Base-by-base conservation (phyloP, 805 yeast genomes). In the Schwanniomyces yamadae region DNA sequence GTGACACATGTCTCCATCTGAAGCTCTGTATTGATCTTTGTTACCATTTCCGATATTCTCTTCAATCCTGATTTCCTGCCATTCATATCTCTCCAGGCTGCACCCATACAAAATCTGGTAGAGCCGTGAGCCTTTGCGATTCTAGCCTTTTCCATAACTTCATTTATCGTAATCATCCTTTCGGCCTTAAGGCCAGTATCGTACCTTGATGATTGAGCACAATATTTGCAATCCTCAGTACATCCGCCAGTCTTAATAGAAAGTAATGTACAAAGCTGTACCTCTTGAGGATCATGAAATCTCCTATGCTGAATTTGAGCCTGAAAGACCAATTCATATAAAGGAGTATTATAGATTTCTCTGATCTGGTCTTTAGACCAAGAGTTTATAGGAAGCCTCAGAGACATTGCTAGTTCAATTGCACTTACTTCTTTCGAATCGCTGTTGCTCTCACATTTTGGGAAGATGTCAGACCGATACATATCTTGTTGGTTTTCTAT, bases 41-140 rank as follows among this genome's bases (percentile, higher is more conserved):
- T 54, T 22, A 84, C 80, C 90, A 84, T 84, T 33, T 76, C 74
- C 17, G 76, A 63, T 38, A 84, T 82, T 42, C 66, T 75, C 40
- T 71, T 75, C 42, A 84, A 53, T 1, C 83, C 87, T 12, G 78
- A 72, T 55, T 82, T 84, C 32, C 93, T 66, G 12, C 93, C 91
- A 32, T 66, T 65, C 93, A 84, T 84, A 42, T 83, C 91, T 55
- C 93, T 72, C 93, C 91, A 85, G 2, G 93, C 93, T 8, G 91
- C 87, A 31, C 93, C 93, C 80, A 84, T 75, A 54, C 93, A 84
- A 53, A 84, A 84, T 45, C 93, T 67, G 0, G 93, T 84, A 1
- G 84, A 73, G 0, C 91, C 91, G 45, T 83, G 82, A 5, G 48
- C 63, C 48, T 81, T 80, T 9, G 93, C 90, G 34, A 69, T 71